Percentiles rank a stretch among this genome's conserved stretches.
phyloP scores from a whole-genome alignment of 2,329 filamentous ascomycete genomes.

The Cordyceps fumosorosea region DNA sequence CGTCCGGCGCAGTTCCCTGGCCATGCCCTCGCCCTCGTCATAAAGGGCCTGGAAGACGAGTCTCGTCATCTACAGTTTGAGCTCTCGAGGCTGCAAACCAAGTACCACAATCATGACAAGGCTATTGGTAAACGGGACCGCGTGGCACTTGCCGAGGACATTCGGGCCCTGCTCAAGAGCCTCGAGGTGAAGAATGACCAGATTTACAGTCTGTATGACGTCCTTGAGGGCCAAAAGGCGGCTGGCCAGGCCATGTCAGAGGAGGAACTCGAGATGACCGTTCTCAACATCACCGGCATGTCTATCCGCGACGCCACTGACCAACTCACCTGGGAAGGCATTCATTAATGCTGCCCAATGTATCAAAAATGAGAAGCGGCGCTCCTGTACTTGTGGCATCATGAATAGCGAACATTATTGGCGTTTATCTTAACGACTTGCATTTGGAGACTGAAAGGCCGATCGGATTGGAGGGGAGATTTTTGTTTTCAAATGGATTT shows the following conservation, averaged over 20 bases:
- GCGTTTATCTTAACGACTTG: constrained; percentile 5
- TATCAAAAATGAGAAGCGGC: background rate
- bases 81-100: constrained; percentile 52
- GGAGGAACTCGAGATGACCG: constrained; percentile 58
- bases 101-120: constrained; percentile 62
- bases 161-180: constrained; percentile 54
- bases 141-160: constrained; percentile 51
- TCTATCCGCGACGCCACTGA: constrained; percentile 35
- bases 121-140: constrained; percentile 59
- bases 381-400: background rate
- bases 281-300: constrained; percentile 47
- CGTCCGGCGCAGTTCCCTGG: constrained; percentile 64
- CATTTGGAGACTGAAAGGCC: constrained; percentile 1
- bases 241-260: constrained; percentile 56
- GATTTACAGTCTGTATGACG: constrained; percentile 77
- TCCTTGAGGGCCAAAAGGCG: constrained; percentile 71
- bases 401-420: constrained; percentile 9
- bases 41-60: constrained; percentile 77
- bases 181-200: constrained; percentile 71
- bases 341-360: constrained; percentile 19
- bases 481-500: background rate
- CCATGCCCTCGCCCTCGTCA: constrained; percentile 70
- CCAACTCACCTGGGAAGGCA: constrained; percentile 36
- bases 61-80: constrained; percentile 67
- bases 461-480: background rate